These are phyloP conservation scores for Kwoniella dendrophila DNA, from an alignment of 768 basidiomycete genomes.

Conservation along the genomic window DNA sequence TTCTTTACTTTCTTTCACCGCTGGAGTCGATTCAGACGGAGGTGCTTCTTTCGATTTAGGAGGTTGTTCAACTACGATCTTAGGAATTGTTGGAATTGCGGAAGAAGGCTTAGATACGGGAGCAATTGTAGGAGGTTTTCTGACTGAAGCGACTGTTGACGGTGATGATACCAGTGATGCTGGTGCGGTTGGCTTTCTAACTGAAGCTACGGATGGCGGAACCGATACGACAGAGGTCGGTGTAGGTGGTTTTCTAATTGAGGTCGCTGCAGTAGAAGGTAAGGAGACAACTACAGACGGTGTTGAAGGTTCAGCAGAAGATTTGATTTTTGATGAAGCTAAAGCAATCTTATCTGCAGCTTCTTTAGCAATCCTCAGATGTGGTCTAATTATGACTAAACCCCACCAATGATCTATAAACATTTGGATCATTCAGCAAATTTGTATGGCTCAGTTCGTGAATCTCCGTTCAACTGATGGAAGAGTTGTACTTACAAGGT, in stretches of 20 bases:
- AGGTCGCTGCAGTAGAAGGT: background rate
- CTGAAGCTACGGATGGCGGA: no score
- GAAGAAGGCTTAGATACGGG: no score
- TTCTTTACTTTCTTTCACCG: background rate
- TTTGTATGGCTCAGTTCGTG: background rate
- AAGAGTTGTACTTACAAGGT: conserved; percentile 2
- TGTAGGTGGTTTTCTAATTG: no score
- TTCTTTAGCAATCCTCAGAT: conserved; percentile 12
- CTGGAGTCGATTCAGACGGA: no score
- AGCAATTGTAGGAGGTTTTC: no score
- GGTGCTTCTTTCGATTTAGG: no score
- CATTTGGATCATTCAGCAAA: background rate
- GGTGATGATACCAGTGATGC: background rate
- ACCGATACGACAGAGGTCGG: no score
- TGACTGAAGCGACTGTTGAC: no score
- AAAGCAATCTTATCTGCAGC: conserved; percentile 5
- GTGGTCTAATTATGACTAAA: conserved; percentile 11
- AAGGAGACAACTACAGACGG: background rate
- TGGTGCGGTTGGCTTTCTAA: no score
- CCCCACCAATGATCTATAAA: conserved; percentile 20
- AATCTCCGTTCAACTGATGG: background rate
- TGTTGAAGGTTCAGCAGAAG: background rate
- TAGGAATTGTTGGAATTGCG: no score
- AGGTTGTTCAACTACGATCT: no score
- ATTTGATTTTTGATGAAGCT: background rate